Base-by-base conservation (phyloP, 2,329 filamentous ascomycete species). In the Epichloe uncinata region DNA sequence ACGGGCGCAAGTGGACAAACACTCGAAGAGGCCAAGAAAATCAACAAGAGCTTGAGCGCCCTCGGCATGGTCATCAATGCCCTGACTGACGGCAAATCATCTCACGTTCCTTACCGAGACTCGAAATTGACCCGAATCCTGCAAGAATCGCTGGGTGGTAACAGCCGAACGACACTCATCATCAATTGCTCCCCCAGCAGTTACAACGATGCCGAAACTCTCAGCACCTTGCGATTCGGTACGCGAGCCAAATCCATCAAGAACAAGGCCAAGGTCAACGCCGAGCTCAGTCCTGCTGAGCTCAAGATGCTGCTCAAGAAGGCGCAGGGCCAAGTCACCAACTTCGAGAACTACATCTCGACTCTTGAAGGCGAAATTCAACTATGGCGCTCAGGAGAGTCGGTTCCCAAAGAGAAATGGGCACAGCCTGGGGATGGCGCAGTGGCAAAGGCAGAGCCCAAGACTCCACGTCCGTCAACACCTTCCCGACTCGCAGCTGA, bases 181-280 rank as follows among this genome's bases (percentile, higher is more conserved):
- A 94, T 98, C 74, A 97, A 97, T 68, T 96, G 90, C 67, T 97
- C 93, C n/a, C 93, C 93, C 2, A 95, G 87, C 71, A 95, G 88
- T 64, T 97, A 97, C 73, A 97, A 98, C 73, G 91, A 96, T 70
- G 81, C 84, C 49, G 93, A 98, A 72, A 97, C 93, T 0, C 71
- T 97, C 45, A 85, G 89, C 56, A 98, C 93, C 1, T 71, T 98
- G 53, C 81, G 90, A 43, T 98, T 97, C 64, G 93, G 93, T 73
- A 94, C 93, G 69, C 78, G 93, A 65, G 93, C 93, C 51, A 98
- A 98, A 74, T 87, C 88, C 0, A 98, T 98, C 74, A 96, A 97
- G 84, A 97, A 97, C 75, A 97, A 97, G 77, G 93, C 93, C 69
- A 98, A 97, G 84, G 85, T 98, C 78, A 98, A 98, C 65, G 90